Conservation (phyloP, 2,329 filamentous ascomycete species). For the Hypocreales sp. region DNA sequence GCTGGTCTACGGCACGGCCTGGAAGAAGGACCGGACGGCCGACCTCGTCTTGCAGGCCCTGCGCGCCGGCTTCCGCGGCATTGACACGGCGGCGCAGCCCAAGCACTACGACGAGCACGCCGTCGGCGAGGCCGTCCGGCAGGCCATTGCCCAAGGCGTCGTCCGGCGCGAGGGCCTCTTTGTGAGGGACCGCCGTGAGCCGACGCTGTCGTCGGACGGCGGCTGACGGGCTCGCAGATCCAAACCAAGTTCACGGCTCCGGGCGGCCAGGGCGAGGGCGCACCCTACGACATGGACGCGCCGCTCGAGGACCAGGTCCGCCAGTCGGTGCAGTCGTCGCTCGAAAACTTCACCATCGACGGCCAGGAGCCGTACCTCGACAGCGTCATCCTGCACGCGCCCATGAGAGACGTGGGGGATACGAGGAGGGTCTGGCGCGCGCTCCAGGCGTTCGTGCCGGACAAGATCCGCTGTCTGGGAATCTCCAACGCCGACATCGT, state of each 20-base stretch:
- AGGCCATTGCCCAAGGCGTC: conserved; percentile 42
- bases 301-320: conserved; percentile 49
- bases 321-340: conserved; percentile 50
- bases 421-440: conserved; percentile 50
- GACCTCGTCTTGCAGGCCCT: conserved; percentile 55
- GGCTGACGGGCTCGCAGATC: no score
- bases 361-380: conserved; percentile 38
- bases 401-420: conserved; percentile 24
- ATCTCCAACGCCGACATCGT: conserved; percentile 58
- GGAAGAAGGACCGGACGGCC: conserved; percentile 58
- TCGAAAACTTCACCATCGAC: conserved; percentile 41
- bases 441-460: conserved; percentile 51
- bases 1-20: conserved; percentile 69
- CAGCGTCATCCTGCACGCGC: conserved; percentile 60
- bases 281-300: conserved; percentile 45
- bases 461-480: conserved; percentile 49
- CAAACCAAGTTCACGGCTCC: conserved; percentile 73
- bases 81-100: conserved; percentile 70
- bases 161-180: conserved; percentile 44
- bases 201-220: no score
- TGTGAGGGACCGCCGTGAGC: conserved; percentile 22
- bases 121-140: conserved; percentile 50
- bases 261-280: conserved; percentile 41
- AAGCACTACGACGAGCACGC: conserved; percentile 62
- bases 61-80: conserved; percentile 49